Conservation (phyloP, 2,329 filamentous ascomycete species). For the Fusarium sulawesiense region DNA sequence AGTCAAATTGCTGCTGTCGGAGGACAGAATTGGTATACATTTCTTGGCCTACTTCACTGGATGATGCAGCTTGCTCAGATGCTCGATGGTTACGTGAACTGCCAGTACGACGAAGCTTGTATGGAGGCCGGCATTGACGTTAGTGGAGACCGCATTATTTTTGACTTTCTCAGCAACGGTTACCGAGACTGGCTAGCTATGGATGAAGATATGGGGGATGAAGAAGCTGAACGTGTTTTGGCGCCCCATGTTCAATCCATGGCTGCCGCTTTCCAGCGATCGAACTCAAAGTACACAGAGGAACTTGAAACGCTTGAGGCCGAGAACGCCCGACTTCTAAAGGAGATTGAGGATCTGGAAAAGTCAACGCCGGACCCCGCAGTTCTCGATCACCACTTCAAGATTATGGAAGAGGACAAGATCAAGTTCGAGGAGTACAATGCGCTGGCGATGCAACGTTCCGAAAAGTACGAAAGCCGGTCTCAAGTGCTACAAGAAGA, state of each 20-base stretch:
- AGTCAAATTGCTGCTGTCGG: conserved; percentile 95
- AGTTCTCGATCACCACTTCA: conserved; percentile 87
- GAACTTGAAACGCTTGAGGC: conserved; percentile 88
- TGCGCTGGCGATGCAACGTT: conserved; percentile 81
- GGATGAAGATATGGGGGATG: conserved; percentile 87
- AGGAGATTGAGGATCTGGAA: conserved; percentile 90
- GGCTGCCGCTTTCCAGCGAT: conserved; percentile 85
- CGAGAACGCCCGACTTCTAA: conserved; percentile 81
- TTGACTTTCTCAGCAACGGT: conserved; percentile 87
- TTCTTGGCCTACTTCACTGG: conserved; percentile 94
- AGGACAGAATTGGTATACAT: conserved; percentile 96
- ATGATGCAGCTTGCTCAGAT: conserved; percentile 98
- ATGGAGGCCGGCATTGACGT: conserved; percentile 89
- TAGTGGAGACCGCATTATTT: conserved; percentile 90
- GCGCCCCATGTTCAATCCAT: conserved; percentile 88
- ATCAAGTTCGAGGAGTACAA: conserved; percentile 98
- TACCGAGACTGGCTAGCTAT: conserved; percentile 95
- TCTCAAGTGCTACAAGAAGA: conserved; percentile 88
- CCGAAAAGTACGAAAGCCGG: conserved; percentile 87
- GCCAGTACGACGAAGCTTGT: conserved; percentile 90
- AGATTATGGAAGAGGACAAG: conserved; percentile 93
- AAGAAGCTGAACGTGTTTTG: conserved; percentile 82
- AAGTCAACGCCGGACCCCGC: conserved; percentile 86
- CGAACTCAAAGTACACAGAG: conserved; percentile 85
- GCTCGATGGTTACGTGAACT: conserved; percentile 82